Base-by-base conservation (phyloP, 2,329 filamentous ascomycete species). In the Fusarium buharicum region DNA sequence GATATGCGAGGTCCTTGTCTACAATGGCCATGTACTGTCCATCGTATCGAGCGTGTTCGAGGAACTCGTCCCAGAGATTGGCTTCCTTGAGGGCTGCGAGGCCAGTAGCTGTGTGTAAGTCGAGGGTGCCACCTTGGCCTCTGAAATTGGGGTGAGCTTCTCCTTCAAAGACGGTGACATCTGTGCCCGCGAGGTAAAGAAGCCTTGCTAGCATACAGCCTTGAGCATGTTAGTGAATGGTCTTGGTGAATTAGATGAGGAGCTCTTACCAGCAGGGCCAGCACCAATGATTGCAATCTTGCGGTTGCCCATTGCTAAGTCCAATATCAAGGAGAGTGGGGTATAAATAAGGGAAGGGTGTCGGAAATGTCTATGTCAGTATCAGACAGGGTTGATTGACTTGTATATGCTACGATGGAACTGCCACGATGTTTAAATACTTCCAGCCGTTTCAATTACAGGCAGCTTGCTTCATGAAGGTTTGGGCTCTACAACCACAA, bases 121-220 rank as follows among this genome's bases (percentile, higher is more conserved):
- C 84, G 3, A 87, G 77, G 4, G 75, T 81, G 9, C 84, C 84
- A 28, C 84, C 84, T 66, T 85, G 81, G 6, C 72, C 76, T 37
- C 81, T 76, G 50, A 78, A 78, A 56, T 79, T 64, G n/a, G 77
- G 75, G 4, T 76, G 75, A 8, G 72, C 50, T 24, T 84, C 81
- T 40, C 76, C 74, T 71, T 86, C 81, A 63, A 81, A 87, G 22
- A 87, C 72, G 7, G 77, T 81, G 56, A 79, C 78, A 4, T 80
- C 70, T 44, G 84, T 75, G 43, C 74, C 72, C 53, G 79, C 74
- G n/a, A 76, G 70, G 45, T 81, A 75, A 8, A 87, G 78, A 31
- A 87, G 77, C 17, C 81, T 79, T 36, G 82, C 84, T n/a, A 72
- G 46, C 50, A 69, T 61, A 30, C 70, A 72, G 8, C 70, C 70